These are phyloP conservation scores for Linum usitatissimum DNA, from an alignment of 345 rosid species.

Conservation along the genomic window DNA sequence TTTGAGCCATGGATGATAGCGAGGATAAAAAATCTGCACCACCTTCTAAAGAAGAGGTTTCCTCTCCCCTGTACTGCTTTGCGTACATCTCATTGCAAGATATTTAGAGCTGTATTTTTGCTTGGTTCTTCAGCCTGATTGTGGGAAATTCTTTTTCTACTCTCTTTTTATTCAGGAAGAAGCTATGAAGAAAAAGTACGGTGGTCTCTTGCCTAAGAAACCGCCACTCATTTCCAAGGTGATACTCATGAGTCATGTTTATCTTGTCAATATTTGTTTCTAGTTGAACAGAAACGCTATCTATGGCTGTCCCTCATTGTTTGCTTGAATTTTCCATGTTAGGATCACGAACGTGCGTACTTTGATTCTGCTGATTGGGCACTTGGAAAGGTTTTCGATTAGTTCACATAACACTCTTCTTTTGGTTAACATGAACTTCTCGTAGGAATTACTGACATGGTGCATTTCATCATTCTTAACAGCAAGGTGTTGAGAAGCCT, in stretches of 20 bases:
- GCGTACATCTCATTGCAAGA: neutral
- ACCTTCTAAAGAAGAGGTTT: neutral
- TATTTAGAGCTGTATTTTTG: neutral
- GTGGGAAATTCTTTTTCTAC: neutral
- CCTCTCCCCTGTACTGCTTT: neutral
- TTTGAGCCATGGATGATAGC: neutral
- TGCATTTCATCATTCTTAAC: conserved; percentile 19
- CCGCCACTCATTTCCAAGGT: conserved; percentile 99
- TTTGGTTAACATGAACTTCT: conserved; percentile 6
- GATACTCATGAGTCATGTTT: neutral
- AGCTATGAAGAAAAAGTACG: conserved; percentile 71
- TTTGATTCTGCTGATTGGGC: conserved; percentile 99
- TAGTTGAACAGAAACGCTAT: neutral
- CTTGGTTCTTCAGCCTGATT: neutral
- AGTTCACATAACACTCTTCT: conserved; percentile 6
- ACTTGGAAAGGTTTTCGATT: conserved; percentile 63
- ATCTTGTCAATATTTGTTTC: neutral
- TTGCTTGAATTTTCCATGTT: conserved; percentile 15
- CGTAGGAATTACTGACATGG: conserved; percentile 12
- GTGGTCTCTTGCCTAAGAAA: conserved; percentile 92
- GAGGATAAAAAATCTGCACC: neutral
- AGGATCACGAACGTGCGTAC: conserved; percentile 97
- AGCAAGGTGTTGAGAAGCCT: conserved; percentile 98
- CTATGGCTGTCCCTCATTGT: conserved; percentile 1
- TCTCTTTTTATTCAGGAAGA: conserved; percentile 37